Evolutionary conservation across 805 yeast species (phyloP), one percentile per base, ranked within the genome.

Genomic region (Wickerhamiella dianesei): DNA sequence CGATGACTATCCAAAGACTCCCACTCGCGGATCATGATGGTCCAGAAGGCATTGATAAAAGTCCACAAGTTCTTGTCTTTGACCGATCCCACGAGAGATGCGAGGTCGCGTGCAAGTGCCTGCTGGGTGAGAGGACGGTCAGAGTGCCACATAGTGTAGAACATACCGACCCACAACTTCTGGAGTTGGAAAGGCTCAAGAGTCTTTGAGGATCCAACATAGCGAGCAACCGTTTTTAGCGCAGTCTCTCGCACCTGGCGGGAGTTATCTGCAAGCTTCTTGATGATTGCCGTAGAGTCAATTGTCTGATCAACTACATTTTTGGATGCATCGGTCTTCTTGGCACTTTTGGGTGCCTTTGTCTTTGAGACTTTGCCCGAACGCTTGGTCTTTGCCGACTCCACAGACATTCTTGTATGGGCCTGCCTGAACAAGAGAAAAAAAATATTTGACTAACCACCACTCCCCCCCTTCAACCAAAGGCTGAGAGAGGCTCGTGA

Each of bases 161-260:
- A 92, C 37, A 92, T 71, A n/a, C 97, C 98, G 65, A 84, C 87
- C 96, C 98, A 92, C 50, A 92, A 68, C 61, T 89, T 88, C 54
- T 82, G 82, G 52, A 77, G 69, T 45, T 86, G 92, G 37, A 74
- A 58, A 42, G 60, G 68, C 37, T 61, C 66, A 35, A 70, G 53
- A 29, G 62, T 65, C 37, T 58, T 64, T 25, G 70, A 61, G 21
- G 71, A 65, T 1, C 72, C 60, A 42, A 86, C 64, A 58, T 74
- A 82, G 53, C 73, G 73, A 54, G 71, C 72, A 55, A 86, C 68
- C 1, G 84, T 71, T 41, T 75, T 76, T 29, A 86, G 66, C 0
- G 95, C 88, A 45, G 76, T 74, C 40, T 78, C 84, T 64, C 97
- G 73, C 8, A 80, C 79, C 8, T 72, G 74, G 51, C 87, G 76